phyloP scores from a whole-genome alignment of 768 basidiomycete species.

The Lactifluus volemus region DNA sequence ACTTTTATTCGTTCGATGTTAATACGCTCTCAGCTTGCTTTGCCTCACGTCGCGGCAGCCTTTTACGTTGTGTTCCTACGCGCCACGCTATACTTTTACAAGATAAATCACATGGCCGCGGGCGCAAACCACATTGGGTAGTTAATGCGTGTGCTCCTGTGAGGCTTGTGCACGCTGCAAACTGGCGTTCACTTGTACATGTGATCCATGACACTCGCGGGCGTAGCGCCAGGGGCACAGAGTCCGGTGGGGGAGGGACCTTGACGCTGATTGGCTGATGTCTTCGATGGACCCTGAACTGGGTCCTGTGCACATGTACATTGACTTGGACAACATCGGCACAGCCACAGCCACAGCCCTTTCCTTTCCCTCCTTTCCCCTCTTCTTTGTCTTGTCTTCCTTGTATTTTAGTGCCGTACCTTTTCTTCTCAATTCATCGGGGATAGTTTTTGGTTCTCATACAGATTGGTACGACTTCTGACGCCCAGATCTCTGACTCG shows the following conservation, averaged over 20 bases:
- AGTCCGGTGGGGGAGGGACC: neutral
- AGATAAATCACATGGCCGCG: neutral
- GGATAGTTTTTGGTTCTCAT: neutral
- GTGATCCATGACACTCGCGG: neutral
- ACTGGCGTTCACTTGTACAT: neutral
- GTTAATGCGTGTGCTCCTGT: neutral
- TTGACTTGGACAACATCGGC: neutral
- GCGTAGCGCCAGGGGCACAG: neutral
- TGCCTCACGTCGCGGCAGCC: neutral
- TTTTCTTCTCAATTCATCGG: neutral
- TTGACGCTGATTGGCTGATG: neutral
- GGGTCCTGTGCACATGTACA: neutral
- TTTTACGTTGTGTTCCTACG: neutral
- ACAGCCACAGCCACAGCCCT: constrained; percentile 10
- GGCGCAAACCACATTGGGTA: neutral
- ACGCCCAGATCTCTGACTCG: neutral
- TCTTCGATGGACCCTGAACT: neutral
- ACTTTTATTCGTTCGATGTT: neutral
- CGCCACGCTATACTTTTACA: neutral
- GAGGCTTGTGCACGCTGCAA: neutral
- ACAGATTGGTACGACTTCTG: neutral
- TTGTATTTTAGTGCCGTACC: neutral
- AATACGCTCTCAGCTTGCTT: neutral
- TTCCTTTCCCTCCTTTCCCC: neutral
- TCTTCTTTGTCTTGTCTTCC: neutral